phyloP scores from a whole-genome alignment of 179 eudicot species.

The Beta corolliflora region DNA sequence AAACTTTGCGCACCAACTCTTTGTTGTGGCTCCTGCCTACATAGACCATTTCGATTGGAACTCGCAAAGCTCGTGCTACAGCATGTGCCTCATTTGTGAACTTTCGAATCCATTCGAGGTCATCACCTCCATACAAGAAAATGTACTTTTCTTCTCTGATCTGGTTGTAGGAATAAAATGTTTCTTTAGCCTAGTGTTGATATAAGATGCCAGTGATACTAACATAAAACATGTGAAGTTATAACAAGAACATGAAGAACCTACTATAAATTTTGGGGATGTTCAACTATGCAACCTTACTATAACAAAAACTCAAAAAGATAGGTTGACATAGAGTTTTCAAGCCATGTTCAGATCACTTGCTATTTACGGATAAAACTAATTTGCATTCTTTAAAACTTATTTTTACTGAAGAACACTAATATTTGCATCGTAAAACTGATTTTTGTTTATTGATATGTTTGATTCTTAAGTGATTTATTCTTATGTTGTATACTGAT shows the following conservation, averaged over 20 bases:
- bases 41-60: constrained; percentile 57
- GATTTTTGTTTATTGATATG: no score
- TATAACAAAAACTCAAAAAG: background rate
- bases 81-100: constrained; percentile 46
- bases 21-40: constrained; percentile 61
- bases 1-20: constrained; percentile 39
- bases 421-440: no score
- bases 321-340: no score
- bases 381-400: no score
- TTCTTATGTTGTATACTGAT: no score
- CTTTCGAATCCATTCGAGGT: constrained; percentile 54
- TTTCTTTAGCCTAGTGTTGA: background rate
- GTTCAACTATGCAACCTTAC: background rate
- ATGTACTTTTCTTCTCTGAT: constrained; percentile 62
- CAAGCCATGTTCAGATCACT: no score
- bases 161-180: constrained; percentile 25
- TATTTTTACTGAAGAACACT: no score
- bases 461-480: no score
- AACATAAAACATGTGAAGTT: background rate
- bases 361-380: no score
- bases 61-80: constrained; percentile 37
- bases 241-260: background rate
- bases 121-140: constrained; percentile 66
- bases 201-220: background rate
- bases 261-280: background rate